These are phyloP conservation scores for Leishmania lainsoni DNA, from an alignment of 208 protist genomes.

Conservation along the genomic window DNA sequence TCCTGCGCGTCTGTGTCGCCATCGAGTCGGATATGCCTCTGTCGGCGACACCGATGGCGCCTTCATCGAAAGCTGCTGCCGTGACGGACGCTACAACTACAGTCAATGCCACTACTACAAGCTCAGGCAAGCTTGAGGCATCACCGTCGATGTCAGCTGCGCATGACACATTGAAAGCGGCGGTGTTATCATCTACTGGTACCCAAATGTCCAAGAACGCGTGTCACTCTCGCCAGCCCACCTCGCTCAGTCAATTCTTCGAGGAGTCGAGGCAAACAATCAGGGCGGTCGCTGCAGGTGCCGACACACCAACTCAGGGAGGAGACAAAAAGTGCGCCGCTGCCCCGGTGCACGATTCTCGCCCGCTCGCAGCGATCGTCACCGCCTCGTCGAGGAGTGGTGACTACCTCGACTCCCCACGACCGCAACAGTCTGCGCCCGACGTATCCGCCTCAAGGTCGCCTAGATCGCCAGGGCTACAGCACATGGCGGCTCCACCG, in stretches of 20 bases:
- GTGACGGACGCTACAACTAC: no score
- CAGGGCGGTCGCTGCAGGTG: not conserved
- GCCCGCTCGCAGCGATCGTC: no score
- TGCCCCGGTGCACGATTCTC: no score
- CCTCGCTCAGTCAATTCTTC: slow-evolving; percentile 2
- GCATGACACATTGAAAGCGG: not conserved
- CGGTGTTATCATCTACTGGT: not conserved
- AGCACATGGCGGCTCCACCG: not conserved
- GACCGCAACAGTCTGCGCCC: not conserved
- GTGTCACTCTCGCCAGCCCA: not conserved
- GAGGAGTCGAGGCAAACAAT: no score
- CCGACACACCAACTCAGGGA: not conserved
- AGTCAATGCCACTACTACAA: not conserved
- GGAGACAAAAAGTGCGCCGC: no score
- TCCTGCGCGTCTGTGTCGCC: slow-evolving; percentile 25
- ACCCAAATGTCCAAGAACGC: not conserved
- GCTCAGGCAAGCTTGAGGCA: not conserved
- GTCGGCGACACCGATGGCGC: not conserved
- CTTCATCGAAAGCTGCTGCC: not conserved
- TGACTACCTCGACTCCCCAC: no score
- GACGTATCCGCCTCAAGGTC: not conserved
- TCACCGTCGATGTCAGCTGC: not conserved
- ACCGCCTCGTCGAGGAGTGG: no score
- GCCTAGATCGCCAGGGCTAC: not conserved
- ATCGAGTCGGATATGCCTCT: slow-evolving; percentile 5